Conservation (phyloP, 306 rosid genomes). For the Casuarina glauca region DNA sequence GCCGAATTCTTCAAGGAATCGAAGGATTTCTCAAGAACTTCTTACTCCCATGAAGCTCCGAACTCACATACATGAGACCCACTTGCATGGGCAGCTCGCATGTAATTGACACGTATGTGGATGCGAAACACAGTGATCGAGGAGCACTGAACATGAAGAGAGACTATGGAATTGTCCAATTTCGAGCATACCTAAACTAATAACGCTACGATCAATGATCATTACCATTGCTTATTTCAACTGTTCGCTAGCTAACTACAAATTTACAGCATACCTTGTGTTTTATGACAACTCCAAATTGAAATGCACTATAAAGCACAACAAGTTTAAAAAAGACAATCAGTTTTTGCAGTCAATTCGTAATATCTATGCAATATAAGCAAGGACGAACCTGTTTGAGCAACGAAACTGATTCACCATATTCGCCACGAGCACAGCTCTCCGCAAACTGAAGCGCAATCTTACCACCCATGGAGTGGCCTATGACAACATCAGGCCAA, state of each 20-base stretch:
- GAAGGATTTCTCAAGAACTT: too few species aligned
- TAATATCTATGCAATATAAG: neutral
- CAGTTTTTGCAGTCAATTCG: neutral
- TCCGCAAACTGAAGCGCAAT: conserved; percentile 68
- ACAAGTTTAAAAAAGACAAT: neutral
- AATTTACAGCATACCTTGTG: neutral
- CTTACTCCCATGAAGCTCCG: neutral
- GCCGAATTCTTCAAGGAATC: too few species aligned
- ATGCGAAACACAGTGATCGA: neutral
- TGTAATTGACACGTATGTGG: neutral
- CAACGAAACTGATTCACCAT: conserved; percentile 52
- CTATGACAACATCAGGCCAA: conserved; percentile 95
- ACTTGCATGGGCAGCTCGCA: neutral
- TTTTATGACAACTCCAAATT: neutral
- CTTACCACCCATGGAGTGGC: conserved; percentile 94
- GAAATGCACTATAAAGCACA: neutral
- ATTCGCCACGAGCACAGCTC: conserved; percentile 66
- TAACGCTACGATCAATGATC: too few species aligned
- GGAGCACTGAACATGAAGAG: neutral
- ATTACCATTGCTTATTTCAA: too few species aligned
- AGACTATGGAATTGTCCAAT: neutral
- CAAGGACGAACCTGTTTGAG: conserved; percentile 75
- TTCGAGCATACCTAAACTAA: too few species aligned
- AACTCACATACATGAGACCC: neutral
- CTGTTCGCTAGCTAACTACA: too few species aligned